Base-by-base conservation (phyloP, 805 yeast species). In the Myxozyma kluyveri region DNA sequence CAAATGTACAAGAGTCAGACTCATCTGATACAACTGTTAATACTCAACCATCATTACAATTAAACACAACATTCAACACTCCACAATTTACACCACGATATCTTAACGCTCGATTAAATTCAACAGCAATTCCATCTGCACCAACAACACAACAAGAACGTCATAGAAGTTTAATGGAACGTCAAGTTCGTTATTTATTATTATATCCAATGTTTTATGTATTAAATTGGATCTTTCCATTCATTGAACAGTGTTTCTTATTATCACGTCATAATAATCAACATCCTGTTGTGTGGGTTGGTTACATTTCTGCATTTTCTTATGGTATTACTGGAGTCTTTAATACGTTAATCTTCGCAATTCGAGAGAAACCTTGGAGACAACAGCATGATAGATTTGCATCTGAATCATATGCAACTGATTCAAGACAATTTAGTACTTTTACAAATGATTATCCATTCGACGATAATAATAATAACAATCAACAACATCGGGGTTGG, bases 201-300 rank as follows among this genome's bases (percentile, higher is more conserved):
- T 75, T 89, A 42, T 89, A 89, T 65, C 97, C 97, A 2, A 70
- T 84, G 38, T 84, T 95, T 1, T 89, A 88, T 67, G 74, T 88
- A 52, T 73, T 85, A 24, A 68, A 88, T 42, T 89, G 97, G 97
- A 64, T 84, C 19, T 83, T 86, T 58, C 96, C 96, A 1, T 78
- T 87, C 54, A 76, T 83, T 3, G 73, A 80, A 32, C 86, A 84
- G 61, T 73, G 81, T 50, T 74, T 87, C 7, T 81, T 78, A 62
- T 72, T 76, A 60, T 71, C 73, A 35, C 71, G 75, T 60, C 81
- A 78, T 50, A 65, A 75, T 19, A 40, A 54, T 1, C 72, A 76
- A 53, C 78, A 80, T 1, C 80, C 84, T 1, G 73, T 78, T 6
- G 75, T 76, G 53, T 84, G 91, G 84, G 67, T 87, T 37, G 76